Evolutionary conservation across 2,329 filamentous ascomycete genomes (phyloP).

Genomic region (Ophiocordyceps polyrhachis-furcata): DNA sequence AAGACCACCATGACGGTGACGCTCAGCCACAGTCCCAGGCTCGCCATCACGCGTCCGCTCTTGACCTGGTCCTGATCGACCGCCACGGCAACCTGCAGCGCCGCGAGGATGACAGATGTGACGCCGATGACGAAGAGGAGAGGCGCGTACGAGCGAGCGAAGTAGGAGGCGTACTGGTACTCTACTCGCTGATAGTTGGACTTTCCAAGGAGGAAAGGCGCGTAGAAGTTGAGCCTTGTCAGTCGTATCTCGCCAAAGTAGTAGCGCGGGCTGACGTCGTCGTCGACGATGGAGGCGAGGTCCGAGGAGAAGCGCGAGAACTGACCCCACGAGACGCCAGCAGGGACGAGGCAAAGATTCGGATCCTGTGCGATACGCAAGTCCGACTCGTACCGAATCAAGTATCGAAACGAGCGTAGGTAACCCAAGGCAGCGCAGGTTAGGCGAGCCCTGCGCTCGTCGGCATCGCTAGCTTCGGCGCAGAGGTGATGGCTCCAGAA

Average conservation of each 20-base stretch:
- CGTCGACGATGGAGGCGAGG: slow-evolving; percentile 10
- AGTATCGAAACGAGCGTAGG: slow-evolving; percentile 15
- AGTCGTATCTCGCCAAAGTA: slow-evolving; percentile 20
- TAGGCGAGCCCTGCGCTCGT: slow-evolving; percentile 1
- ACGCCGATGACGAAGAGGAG: slow-evolving; percentile 9
- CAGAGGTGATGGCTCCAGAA: slow-evolving; percentile 10
- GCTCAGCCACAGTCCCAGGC: not conserved
- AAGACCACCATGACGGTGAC: not conserved
- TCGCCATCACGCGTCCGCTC: not conserved
- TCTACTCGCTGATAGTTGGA: slow-evolving; percentile 8
- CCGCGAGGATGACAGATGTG: slow-evolving; percentile 7
- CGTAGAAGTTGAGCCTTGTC: slow-evolving; percentile 13
- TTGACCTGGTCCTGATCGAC: not conserved
- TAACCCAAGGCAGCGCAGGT: slow-evolving; percentile 13
- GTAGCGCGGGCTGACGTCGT: slow-evolving; percentile 13
- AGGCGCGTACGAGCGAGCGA: slow-evolving; percentile 7
- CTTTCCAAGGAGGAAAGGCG: slow-evolving; percentile 6
- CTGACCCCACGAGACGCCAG: slow-evolving; percentile 8
- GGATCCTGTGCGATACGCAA: slow-evolving; percentile 12
- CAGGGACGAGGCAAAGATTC: slow-evolving; percentile 10
- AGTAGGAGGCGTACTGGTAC: slow-evolving; percentile 8
- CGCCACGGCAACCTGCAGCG: slow-evolving; percentile 2
- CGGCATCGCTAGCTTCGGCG: not conserved
- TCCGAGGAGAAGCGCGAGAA: slow-evolving; percentile 13
- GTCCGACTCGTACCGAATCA: slow-evolving; percentile 17